phyloP scores from a whole-genome alignment of 768 basidiomycete species.

The Termitomyces sp. region DNA sequence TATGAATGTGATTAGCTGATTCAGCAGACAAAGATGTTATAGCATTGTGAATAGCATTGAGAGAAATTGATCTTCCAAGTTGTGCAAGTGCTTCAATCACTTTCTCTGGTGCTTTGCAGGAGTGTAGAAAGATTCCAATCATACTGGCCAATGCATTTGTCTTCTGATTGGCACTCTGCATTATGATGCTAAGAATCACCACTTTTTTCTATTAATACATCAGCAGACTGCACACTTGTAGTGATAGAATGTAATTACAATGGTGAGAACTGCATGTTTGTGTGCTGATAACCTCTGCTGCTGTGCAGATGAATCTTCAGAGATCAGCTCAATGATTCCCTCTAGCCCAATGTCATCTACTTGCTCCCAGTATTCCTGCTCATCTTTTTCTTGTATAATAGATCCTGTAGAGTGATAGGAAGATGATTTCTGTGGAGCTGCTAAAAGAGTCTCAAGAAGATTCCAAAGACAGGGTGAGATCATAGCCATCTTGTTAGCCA shows the following conservation, averaged over 20 bases:
- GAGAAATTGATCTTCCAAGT: neutral
- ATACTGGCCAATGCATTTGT: neutral
- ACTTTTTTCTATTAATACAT: neutral
- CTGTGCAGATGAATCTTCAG: neutral
- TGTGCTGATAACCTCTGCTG: neutral
- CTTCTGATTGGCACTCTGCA: neutral
- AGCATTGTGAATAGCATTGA: neutral
- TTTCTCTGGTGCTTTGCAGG: neutral
- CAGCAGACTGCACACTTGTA: neutral
- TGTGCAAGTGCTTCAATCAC: constrained; percentile 1
- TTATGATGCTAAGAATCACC: neutral
- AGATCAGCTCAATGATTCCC: neutral
- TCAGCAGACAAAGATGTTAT: constrained; percentile 1
- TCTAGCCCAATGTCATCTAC: neutral
- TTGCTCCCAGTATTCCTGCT: neutral
- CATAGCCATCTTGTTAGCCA: neutral
- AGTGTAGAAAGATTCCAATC: neutral
- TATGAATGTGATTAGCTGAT: neutral
- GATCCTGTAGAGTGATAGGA: no score
- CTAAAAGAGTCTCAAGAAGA: neutral
- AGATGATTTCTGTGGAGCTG: neutral
- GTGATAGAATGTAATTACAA: neutral
- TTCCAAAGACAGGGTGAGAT: neutral
- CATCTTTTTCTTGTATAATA: neutral
- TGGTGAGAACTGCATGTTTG: neutral